Evolutionary conservation across 176 grass and related monocot genomes (phyloP).

Genomic region (Bothriochloa decipiens): DNA sequence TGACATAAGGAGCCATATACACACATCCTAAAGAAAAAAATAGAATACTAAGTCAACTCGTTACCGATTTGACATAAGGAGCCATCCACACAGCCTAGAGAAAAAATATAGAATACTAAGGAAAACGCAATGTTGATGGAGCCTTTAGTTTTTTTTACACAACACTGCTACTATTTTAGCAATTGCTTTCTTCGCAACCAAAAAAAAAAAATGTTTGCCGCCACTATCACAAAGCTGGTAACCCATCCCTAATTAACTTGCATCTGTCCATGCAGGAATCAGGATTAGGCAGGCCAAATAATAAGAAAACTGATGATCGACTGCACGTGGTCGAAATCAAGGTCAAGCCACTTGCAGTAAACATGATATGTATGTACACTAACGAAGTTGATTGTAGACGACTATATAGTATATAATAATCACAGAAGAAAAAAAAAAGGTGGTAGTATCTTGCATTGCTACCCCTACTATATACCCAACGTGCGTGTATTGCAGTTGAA

Average conservation of each 20-base stretch:
- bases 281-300: neutral
- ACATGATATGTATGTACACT: neutral
- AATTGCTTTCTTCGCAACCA: neutral
- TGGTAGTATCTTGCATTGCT: neutral
- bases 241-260: neutral
- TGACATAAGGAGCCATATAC: neutral
- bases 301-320: neutral
- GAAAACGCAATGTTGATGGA: neutral
- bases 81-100: neutral
- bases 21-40: neutral
- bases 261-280: neutral
- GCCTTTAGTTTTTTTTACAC: neutral
- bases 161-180: neutral
- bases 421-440: neutral
- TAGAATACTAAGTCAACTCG: too few species aligned
- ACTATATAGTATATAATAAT: neutral
- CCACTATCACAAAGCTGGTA: neutral
- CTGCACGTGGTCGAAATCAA: conserved; percentile 37
- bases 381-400: neutral
- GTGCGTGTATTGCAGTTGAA: neutral
- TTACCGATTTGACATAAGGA: too few species aligned
- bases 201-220: neutral
- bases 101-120: neutral
- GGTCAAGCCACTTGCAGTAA: conserved; percentile 14
- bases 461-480: neutral